Evolutionary conservation across 2,329 filamentous ascomycete genomes (phyloP), one percentile per base, ranked within the genome.

Genomic region (Paraconiothyrium sp.): DNA sequence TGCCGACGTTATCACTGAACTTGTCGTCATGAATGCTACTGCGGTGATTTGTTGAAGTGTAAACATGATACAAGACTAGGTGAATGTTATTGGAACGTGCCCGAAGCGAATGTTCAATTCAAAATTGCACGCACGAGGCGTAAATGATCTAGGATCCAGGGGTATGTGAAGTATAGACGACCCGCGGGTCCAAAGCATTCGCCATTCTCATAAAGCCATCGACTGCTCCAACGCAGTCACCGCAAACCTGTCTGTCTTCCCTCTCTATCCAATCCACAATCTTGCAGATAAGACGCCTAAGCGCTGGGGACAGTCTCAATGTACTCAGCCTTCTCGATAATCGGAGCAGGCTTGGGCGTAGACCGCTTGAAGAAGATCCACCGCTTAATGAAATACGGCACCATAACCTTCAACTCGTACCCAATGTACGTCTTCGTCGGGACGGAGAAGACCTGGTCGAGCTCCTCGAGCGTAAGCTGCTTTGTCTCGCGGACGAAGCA

Each of bases 401-500:
- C 43, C 41, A 37, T 46, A n/a, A 24, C 10, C 41, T 56, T 56
- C 0, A 47, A 1, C 43, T 56, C 30, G 20, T 56, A 56, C 2
- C 54, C 43, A n/a, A 41, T 35, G 48, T 55, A 54, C 51, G 52
- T 30, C 39, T 39, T 48, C 50, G 62, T 57, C 57, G 64, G 63
- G n/a, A 60, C 52, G 47, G 56, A 58, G 37, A 58, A 58, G 3
- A 59, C 57, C 44, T 59, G 69, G 55, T 76, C 73, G 9, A 79
- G 63, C 37, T 78, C 75, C 56, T 81, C 78, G 8, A 79, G 67
- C 2, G 75, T 78, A 34, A 80, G 65, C n/a, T 79, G 76, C 54
- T 77, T 77, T 4, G 76, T 78, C 59, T 81, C 78, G 0, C 78
- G 72, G 16, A 77, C 68, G 58, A 80, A 81, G 63, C 73, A 77